phyloP scores from a whole-genome alignment of 495 filamentous ascomycete species.

The Niebla homalea region DNA sequence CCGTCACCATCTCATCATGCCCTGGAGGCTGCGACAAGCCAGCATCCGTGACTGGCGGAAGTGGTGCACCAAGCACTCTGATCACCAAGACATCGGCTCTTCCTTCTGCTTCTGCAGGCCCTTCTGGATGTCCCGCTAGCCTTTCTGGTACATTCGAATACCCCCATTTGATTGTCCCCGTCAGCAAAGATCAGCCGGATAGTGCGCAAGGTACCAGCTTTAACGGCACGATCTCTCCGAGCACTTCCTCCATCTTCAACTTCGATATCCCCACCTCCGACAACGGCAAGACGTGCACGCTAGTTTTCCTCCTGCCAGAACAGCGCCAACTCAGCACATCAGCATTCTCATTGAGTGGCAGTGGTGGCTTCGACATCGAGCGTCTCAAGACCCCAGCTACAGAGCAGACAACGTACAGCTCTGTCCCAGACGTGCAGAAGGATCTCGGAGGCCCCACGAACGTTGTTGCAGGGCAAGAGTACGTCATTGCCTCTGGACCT shows the following conservation, averaged over 20 bases:
- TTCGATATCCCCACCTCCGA: conserved; percentile 48
- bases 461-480: conserved; percentile 41
- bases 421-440: conserved; percentile 29
- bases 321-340: conserved; percentile 39
- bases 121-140: conserved; percentile 18
- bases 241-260: conserved; percentile 51
- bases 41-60: background rate
- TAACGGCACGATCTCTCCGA: conserved; percentile 40
- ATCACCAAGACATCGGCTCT: conserved; percentile 7
- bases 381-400: conserved; percentile 29
- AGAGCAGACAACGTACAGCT: conserved; percentile 36
- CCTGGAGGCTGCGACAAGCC: background rate
- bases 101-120: conserved; percentile 2
- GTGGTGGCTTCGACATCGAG: conserved; percentile 42
- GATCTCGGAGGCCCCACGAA: conserved; percentile 33
- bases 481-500: conserved; percentile 38
- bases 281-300: conserved; percentile 45
- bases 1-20: conserved; percentile 1
- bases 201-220: conserved; percentile 34
- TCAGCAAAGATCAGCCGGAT: conserved; percentile 43
- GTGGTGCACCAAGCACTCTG: conserved; percentile 6
- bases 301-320: conserved; percentile 54
- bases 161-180: conserved; percentile 54
- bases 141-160: conserved; percentile 41
- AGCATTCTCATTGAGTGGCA: conserved; percentile 41